These are phyloP conservation scores for Pichia nanzhaoensis DNA, from an alignment of 805 yeast genomes.

Conservation along the genomic window DNA sequence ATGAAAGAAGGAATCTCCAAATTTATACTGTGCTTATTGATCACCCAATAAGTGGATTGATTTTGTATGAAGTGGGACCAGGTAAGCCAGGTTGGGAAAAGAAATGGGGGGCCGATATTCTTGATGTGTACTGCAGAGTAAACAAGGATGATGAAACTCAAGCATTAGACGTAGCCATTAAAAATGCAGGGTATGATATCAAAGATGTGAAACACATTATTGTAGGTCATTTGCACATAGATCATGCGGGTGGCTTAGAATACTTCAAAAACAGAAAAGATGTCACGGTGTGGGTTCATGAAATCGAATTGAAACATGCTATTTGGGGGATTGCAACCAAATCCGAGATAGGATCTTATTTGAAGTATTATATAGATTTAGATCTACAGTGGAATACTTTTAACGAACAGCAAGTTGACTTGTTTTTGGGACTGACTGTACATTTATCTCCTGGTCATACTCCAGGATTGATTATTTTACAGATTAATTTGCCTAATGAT, in stretches of 20 bases:
- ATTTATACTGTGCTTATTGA: constrained; percentile 3
- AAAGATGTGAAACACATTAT: constrained; percentile 3
- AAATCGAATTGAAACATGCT: constrained; percentile 3
- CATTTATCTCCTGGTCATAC: constrained; percentile 5
- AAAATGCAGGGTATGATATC: constrained; percentile 4
- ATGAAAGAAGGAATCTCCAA: constrained; percentile 3
- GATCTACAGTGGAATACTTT: constrained; percentile 6
- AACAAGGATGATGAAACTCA: constrained; percentile 5
- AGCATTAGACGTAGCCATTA: constrained; percentile 2
- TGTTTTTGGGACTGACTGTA: constrained; percentile 1
- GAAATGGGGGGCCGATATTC: constrained; percentile 3
- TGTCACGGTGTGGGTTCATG: constrained; percentile 4
- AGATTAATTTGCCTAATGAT: neutral
- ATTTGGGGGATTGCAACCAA: constrained; percentile 7
- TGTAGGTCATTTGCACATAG: constrained; percentile 4
- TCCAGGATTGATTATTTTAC: constrained; percentile 2
- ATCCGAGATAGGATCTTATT: constrained; percentile 5
- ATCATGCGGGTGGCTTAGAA: constrained; percentile 6
- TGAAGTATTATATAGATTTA: constrained; percentile 4
- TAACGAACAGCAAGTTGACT: constrained; percentile 1
- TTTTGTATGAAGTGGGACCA: constrained; percentile 6
- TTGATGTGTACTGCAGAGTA: constrained; percentile 3
- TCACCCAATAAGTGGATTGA: constrained; percentile 5
- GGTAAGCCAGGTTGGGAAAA: constrained; percentile 4
- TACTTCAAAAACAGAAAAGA: constrained; percentile 1